phyloP scores from a whole-genome alignment of 129 eudicot species.

The Centella asiatica region DNA sequence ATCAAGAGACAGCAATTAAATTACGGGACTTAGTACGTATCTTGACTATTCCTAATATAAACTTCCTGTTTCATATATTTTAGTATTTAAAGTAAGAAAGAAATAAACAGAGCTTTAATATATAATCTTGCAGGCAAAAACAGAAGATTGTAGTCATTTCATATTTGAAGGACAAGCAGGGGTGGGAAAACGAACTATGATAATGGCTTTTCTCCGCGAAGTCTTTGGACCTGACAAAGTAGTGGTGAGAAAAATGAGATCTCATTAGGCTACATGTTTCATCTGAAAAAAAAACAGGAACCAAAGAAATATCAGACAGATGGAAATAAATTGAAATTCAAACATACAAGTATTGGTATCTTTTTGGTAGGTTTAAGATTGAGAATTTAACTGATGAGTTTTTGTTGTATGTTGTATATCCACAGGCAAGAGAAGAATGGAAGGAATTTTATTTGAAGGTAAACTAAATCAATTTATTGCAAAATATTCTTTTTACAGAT shows the following conservation, averaged over 20 bases:
- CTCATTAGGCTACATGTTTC: too few species aligned
- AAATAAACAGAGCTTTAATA: not conserved
- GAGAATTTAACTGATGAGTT: slow-evolving; percentile 12
- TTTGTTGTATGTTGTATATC: not conserved
- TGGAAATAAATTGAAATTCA: not conserved
- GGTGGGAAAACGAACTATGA: slow-evolving; percentile 90
- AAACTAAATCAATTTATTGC: slow-evolving; percentile 6
- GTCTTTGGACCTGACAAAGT: slow-evolving; percentile 47
- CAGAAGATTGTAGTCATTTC: slow-evolving; percentile 40
- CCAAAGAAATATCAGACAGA: too few species aligned
- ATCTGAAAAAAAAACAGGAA: too few species aligned
- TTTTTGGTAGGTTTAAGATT: not conserved
- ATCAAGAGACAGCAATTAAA: slow-evolving; percentile 41
- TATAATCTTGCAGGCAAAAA: slow-evolving; percentile 27
- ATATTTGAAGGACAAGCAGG: slow-evolving; percentile 82
- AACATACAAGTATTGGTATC: not conserved
- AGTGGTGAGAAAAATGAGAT: slow-evolving; percentile 31
- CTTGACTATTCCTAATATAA: too few species aligned
- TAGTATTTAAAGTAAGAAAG: not conserved
- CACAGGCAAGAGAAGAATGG: slow-evolving; percentile 60
- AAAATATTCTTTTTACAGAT: too few species aligned
- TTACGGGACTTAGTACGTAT: slow-evolving; percentile 36
- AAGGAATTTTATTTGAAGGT: slow-evolving; percentile 65
- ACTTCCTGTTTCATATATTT: too few species aligned
- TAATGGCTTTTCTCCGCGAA: slow-evolving; percentile 68